These are phyloP conservation scores for Allium cepa DNA, from an alignment of 106 monocot genomes.

Conservation along the genomic window DNA sequence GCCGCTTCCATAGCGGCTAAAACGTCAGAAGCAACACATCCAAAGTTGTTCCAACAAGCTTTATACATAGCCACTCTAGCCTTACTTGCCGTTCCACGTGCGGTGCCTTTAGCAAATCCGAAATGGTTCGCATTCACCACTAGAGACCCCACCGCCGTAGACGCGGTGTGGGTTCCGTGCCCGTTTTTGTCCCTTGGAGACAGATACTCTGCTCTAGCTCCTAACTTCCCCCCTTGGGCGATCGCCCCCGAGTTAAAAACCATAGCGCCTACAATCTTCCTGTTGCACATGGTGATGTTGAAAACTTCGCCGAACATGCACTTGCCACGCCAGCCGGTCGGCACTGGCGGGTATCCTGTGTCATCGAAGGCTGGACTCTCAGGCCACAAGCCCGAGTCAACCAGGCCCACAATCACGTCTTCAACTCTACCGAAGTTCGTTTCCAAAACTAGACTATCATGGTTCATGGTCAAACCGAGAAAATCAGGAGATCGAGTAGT, in stretches of 20 bases:
- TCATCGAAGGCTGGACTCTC: conserved; percentile 11
- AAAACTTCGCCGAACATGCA: neutral
- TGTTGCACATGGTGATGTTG: conserved; percentile 6
- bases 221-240: neutral
- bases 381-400: conserved; percentile 36
- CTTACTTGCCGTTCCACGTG: conserved; percentile 36
- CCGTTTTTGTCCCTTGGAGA: neutral
- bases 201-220: neutral
- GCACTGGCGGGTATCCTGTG: neutral
- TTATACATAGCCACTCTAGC: conserved; percentile 53
- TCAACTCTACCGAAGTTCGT: conserved; percentile 5
- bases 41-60: conserved; percentile 18
- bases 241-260: neutral
- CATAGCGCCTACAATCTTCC: conserved; percentile 1
- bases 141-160: conserved; percentile 14
- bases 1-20: conserved; percentile 42
- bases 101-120: conserved; percentile 42
- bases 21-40: conserved; percentile 8
- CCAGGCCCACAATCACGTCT: conserved; percentile 22
- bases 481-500: conserved; percentile 27
- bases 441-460: no score
- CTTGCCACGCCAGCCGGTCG: neutral
- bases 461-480: conserved; percentile 12
- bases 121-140: conserved; percentile 23
- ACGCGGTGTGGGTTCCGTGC: neutral